Conservation (phyloP, 2,329 filamentous ascomycete species). For the Penicillium sp. region DNA sequence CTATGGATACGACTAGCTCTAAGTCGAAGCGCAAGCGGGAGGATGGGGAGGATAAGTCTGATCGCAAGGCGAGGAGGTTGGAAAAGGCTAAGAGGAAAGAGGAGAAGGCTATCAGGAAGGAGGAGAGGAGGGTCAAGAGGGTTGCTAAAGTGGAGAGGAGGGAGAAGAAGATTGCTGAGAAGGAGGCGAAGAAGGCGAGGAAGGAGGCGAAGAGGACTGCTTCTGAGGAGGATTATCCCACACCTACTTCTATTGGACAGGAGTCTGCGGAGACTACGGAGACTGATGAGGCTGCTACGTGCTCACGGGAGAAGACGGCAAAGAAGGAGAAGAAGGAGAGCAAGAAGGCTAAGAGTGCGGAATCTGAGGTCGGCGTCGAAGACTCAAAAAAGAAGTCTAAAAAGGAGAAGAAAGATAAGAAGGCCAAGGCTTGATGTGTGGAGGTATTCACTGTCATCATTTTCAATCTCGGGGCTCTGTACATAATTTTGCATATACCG, state of each 20-base stretch:
- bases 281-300: not conserved
- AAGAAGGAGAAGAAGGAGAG: constrained; percentile 28
- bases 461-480: constrained; percentile 7
- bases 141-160: constrained; percentile 11
- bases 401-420: constrained; percentile 41
- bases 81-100: constrained; percentile 37
- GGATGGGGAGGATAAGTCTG: constrained; percentile 28
- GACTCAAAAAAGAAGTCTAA: constrained; percentile 48
- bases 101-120: constrained; percentile 20
- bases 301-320: constrained; percentile 18
- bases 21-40: constrained; percentile 36
- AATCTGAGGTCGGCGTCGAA: constrained; percentile 20
- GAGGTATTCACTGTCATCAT: constrained; percentile 26
- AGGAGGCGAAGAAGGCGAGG: constrained; percentile 25
- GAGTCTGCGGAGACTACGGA: constrained; percentile 24
- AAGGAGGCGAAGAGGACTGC: constrained; percentile 20
- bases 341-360: constrained; percentile 26
- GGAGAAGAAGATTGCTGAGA: constrained; percentile 29
- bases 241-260: constrained; percentile 29
- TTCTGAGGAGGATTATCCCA: constrained; percentile 31
- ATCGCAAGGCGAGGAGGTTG: constrained; percentile 19
- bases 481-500: constrained; percentile 17
- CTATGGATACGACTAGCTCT: not conserved
- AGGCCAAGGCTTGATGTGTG: constrained; percentile 12
- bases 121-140: constrained; percentile 22